Evolutionary conservation across 2,329 filamentous ascomycete species (phyloP).

Genomic region (Colletotrichum eleusines): DNA sequence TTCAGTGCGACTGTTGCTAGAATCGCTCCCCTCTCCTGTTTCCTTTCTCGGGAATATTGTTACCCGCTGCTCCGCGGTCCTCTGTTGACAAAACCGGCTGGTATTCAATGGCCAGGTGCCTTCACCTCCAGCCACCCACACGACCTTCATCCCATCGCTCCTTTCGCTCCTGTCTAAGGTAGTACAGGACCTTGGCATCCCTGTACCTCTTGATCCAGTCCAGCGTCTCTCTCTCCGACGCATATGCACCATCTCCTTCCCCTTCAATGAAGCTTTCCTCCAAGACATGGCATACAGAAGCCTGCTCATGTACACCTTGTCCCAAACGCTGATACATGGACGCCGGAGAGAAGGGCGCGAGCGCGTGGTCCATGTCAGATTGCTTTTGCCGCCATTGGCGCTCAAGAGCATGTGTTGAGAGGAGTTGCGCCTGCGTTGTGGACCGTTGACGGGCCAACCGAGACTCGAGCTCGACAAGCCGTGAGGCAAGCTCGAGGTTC

Average conservation of each 20-base stretch:
- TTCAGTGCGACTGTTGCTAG: not conserved
- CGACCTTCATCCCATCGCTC: conserved; percentile 96
- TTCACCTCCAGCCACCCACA: conserved; percentile 90
- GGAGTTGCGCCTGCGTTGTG: conserved; percentile 81
- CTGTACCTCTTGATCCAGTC: conserved; percentile 89
- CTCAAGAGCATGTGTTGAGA: conserved; percentile 87
- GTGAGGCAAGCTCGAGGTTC: conserved; percentile 77
- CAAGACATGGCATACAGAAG: conserved; percentile 80
- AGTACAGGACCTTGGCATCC: conserved; percentile 82
- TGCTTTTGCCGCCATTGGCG: conserved; percentile 93
- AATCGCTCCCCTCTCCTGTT: not conserved
- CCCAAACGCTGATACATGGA: conserved; percentile 86
- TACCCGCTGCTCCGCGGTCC: not conserved
- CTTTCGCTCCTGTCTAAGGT: conserved; percentile 86
- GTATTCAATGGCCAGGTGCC: conserved; percentile 45
- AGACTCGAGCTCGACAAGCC: conserved; percentile 71
- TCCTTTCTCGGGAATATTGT: not conserved
- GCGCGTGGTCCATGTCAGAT: conserved; percentile 85
- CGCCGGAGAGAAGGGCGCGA: conserved; percentile 87
- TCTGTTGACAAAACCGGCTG: no score
- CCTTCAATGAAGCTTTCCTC: conserved; percentile 93
- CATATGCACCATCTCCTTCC: conserved; percentile 56
- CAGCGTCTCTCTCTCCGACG: conserved; percentile 82
- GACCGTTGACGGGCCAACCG: conserved; percentile 72
- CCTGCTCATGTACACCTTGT: conserved; percentile 85